A percentile compares a stretch with the other conserved stretches of the same genome.
These are phyloP conservation scores for Blastobotrys attinorum DNA, from an alignment of 805 yeast species.

Conservation along the genomic window DNA sequence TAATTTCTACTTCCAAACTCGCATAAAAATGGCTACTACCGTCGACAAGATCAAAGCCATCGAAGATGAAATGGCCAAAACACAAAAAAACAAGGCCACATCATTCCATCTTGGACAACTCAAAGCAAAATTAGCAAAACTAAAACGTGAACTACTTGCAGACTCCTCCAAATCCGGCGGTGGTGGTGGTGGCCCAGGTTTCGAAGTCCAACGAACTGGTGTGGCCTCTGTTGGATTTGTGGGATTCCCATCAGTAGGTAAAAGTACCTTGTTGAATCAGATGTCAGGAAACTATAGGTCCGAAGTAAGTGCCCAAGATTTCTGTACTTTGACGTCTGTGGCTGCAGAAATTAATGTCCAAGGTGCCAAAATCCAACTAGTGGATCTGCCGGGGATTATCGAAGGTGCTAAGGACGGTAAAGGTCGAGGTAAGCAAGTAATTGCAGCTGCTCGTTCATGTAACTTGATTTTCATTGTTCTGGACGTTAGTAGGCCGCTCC, in stretches of 20 bases:
- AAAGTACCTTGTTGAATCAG: constrained; percentile 66
- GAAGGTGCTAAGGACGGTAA: constrained; percentile 98
- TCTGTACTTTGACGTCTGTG: constrained; percentile 94
- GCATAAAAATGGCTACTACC: constrained; percentile 65
- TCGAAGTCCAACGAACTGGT: constrained; percentile 98
- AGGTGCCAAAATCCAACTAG: constrained; percentile 98
- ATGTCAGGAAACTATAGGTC: constrained; percentile 64
- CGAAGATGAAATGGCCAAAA: constrained; percentile 96
- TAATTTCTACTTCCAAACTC: too few species aligned
- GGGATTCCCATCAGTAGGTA: constrained; percentile 95
- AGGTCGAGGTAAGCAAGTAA: constrained; percentile 97
- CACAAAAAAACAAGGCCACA: constrained; percentile 97
- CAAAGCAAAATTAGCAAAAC: constrained; percentile 91
- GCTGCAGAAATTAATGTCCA: constrained; percentile 94
- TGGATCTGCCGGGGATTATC: constrained; percentile 94
- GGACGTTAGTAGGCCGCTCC: constrained; percentile 93
- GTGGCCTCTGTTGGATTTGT: constrained; percentile 96
- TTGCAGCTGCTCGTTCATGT: constrained; percentile 98
- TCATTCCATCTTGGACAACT: constrained; percentile 95
- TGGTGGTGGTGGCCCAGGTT: constrained; percentile 89
- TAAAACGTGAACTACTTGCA: constrained; percentile 82
- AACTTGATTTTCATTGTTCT: constrained; percentile 86
- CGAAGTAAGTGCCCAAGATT: constrained; percentile 96
- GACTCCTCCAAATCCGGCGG: constrained; percentile 67
- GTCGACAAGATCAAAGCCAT: constrained; percentile 50